phyloP scores from a whole-genome alignment of 2,329 filamentous ascomycete genomes.

The Trichoderma arundinaceum region DNA sequence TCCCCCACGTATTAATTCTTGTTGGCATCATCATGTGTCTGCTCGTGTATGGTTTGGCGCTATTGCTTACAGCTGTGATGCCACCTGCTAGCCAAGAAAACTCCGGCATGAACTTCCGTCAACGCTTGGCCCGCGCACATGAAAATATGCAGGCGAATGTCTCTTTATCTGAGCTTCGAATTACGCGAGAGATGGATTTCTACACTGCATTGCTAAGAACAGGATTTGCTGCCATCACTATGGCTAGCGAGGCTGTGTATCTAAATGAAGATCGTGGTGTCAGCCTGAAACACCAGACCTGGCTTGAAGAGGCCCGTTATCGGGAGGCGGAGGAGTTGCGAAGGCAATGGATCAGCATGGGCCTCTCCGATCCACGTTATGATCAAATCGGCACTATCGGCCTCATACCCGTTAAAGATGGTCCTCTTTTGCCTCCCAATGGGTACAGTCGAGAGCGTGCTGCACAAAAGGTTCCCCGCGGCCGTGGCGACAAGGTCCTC shows the following conservation, averaged over 20 bases:
- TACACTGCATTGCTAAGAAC: slow-evolving; percentile 87
- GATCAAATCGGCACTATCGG: slow-evolving; percentile 61
- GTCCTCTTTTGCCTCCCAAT: slow-evolving; percentile 51
- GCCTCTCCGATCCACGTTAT: slow-evolving; percentile 54
- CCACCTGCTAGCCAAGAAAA: slow-evolving; percentile 40
- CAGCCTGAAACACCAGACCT: slow-evolving; percentile 76
- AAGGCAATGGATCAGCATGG: slow-evolving; percentile 57
- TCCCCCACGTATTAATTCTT: slow-evolving; percentile 89
- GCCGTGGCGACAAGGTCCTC: slow-evolving; percentile 52
- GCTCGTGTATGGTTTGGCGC: slow-evolving; percentile 76
- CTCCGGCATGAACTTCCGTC: slow-evolving; percentile 52
- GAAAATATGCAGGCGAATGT: slow-evolving; percentile 91
- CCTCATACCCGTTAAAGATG: slow-evolving; percentile 59
- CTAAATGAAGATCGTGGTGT: slow-evolving; percentile 86
- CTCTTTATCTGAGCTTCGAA: slow-evolving; percentile 77
- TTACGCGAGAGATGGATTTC: slow-evolving; percentile 91
- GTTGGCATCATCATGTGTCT: slow-evolving; percentile 77
- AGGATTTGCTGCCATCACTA: slow-evolving; percentile 86
- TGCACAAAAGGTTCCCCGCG: slow-evolving; percentile 60
- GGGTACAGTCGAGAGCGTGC: slow-evolving; percentile 75
- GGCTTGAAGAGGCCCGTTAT: slow-evolving; percentile 87
- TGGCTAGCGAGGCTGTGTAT: slow-evolving; percentile 94
- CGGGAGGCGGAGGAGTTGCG: slow-evolving; percentile 72
- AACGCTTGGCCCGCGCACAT: slow-evolving; percentile 74
- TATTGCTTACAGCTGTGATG: slow-evolving; percentile 70